A percentile compares a stretch with the other conserved stretches of the same genome.
phyloP scores from a whole-genome alignment of 208 protist species.

The Trypanosoma avium region DNA sequence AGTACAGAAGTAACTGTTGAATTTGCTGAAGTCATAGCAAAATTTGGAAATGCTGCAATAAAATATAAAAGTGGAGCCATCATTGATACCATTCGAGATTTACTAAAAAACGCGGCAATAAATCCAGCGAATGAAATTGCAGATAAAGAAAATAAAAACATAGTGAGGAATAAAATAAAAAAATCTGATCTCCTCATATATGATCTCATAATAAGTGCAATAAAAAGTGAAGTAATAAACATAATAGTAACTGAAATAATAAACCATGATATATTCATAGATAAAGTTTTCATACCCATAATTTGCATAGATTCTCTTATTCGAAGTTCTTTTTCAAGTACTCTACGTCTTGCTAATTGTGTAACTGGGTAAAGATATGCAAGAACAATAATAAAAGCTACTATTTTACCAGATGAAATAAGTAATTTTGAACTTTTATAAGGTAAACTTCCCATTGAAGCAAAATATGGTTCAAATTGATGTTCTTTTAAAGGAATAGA shows the following conservation, averaged over 20 bases:
- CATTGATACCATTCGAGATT: slow-evolving; percentile 36
- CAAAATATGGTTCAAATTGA: slow-evolving; percentile 3
- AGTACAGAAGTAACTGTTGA: not conserved
- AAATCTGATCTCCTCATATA: slow-evolving; percentile 22
- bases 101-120: slow-evolving; percentile 43
- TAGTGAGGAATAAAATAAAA: slow-evolving; percentile 29
- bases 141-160: slow-evolving; percentile 38
- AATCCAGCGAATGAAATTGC: slow-evolving; percentile 37
- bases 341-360: slow-evolving; percentile 16
- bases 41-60: slow-evolving; percentile 33
- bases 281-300: slow-evolving; percentile 30
- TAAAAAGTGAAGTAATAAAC: slow-evolving; percentile 21
- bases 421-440: not conserved
- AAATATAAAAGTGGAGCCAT: slow-evolving; percentile 52
- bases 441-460: slow-evolving; percentile 1
- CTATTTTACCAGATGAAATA: not conserved
- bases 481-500: not conserved
- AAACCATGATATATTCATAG: slow-evolving; percentile 38
- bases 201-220: slow-evolving; percentile 13
- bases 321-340: slow-evolving; percentile 40
- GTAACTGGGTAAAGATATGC: slow-evolving; percentile 35
- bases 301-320: slow-evolving; percentile 43
- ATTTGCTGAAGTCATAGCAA: slow-evolving; percentile 28
- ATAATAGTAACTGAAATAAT: slow-evolving; percentile 5
- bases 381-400: slow-evolving; percentile 23